phyloP scores from a whole-genome alignment of 202 grass and related monocot species.

The Saccharum hybrid region DNA sequence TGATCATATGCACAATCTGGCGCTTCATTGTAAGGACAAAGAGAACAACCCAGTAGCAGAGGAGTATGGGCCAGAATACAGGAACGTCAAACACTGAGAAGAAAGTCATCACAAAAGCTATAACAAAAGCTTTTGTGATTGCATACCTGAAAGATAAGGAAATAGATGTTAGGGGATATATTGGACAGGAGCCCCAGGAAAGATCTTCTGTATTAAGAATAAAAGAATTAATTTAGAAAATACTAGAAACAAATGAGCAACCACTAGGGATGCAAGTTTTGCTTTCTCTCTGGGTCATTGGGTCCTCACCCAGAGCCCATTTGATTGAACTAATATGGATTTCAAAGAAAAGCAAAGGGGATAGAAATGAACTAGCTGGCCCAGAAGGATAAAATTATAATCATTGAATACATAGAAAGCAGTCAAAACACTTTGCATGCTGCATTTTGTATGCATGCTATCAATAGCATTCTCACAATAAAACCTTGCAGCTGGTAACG shows the following conservation, averaged over 20 bases:
- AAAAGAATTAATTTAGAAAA: background rate
- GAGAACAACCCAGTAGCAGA: conserved; percentile 91
- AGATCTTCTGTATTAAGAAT: conserved; percentile 3
- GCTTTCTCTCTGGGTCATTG: background rate
- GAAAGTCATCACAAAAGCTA: conserved; percentile 92
- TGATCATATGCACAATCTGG: conserved; percentile 91
- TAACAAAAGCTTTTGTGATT: conserved; percentile 84
- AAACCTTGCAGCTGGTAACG: background rate
- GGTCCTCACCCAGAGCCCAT: background rate
- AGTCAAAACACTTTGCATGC: background rate
- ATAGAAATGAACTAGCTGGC: background rate
- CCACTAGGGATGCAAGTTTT: background rate
- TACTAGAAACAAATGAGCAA: conserved; percentile 9
- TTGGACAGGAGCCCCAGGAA: background rate
- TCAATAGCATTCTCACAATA: background rate
- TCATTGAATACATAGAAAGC: background rate
- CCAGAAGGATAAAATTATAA: background rate
- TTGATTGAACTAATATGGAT: background rate
- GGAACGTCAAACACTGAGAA: conserved; percentile 91
- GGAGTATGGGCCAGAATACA: conserved; percentile 93
- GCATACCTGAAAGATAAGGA: conserved; percentile 69
- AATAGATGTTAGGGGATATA: conserved; percentile 24
- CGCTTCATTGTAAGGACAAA: conserved; percentile 92
- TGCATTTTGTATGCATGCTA: background rate
- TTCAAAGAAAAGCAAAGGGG: background rate